Evolutionary conservation across 192 early-diverging fungal species (phyloP).

Genomic region (Umbelopsis sp.): DNA sequence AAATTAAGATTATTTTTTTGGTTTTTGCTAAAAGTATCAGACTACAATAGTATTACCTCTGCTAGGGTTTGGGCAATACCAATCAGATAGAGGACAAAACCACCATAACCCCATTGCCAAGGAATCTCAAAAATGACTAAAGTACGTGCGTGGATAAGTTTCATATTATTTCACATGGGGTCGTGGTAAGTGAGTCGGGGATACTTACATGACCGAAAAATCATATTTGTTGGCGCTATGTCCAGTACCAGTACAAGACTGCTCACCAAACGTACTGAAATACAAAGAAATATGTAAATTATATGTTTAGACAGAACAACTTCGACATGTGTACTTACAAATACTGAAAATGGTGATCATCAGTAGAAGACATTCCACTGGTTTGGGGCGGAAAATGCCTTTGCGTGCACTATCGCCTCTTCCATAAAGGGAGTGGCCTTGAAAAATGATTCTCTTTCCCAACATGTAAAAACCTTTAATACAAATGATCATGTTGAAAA

Average conservation of each 20-base stretch:
- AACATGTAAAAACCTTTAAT: conserved; percentile 25
- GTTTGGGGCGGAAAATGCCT: conserved; percentile 33
- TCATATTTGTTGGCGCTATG: conserved; percentile 23
- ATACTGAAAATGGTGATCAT: conserved; percentile 29
- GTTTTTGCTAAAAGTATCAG: neutral
- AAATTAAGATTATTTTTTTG: neutral
- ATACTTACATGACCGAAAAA: conserved; percentile 30
- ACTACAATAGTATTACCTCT: conserved; percentile 20
- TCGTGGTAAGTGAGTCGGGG: neutral
- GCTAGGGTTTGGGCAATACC: conserved; percentile 39
- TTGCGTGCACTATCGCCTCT: neutral
- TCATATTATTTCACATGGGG: too few relatives aligned
- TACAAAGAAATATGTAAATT: neutral
- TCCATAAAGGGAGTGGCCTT: conserved; percentile 31
- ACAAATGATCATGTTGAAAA: conserved; percentile 2
- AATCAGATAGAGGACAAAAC: conserved; percentile 28
- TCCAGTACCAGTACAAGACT: conserved; percentile 29
- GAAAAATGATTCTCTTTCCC: conserved; percentile 16
- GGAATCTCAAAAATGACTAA: conserved; percentile 34
- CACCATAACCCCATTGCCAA: conserved; percentile 36
- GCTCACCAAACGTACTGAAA: conserved; percentile 25
- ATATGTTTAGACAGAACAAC: neutral
- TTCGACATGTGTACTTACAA: conserved; percentile 15
- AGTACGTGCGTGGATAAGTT: neutral
- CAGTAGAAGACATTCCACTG: conserved; percentile 25